Conservation (phyloP, 2,329 filamentous ascomycete genomes). For the Didymella keratinophila region DNA sequence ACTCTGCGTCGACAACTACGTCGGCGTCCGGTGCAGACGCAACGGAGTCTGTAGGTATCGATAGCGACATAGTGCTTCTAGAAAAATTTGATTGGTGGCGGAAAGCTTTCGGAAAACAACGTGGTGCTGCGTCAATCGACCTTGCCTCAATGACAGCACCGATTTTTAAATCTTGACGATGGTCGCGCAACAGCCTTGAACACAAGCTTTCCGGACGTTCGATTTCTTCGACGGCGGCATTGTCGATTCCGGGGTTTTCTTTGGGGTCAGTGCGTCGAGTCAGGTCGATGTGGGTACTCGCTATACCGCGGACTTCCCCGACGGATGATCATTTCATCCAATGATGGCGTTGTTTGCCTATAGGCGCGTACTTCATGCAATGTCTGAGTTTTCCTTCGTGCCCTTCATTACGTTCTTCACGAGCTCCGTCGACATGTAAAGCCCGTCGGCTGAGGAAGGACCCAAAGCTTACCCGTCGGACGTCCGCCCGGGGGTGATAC, state of each 20-base stretch:
- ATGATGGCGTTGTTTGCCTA: constrained; percentile 9
- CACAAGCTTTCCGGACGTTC: constrained; percentile 2
- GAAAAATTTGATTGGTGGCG: background rate
- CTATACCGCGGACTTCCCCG: constrained; percentile 21
- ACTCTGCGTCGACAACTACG: background rate
- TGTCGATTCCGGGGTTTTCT: constrained; percentile 13
- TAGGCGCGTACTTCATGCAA: background rate
- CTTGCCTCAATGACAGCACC: background rate
- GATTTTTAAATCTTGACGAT: background rate
- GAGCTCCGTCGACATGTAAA: background rate
- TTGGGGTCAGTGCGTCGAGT: constrained; percentile 12
- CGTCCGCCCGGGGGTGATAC: background rate
- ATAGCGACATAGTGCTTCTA: constrained; percentile 6
- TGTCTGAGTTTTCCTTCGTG: background rate
- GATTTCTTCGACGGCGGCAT: constrained; percentile 12
- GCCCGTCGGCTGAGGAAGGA: background rate
- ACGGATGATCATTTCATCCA: constrained; percentile 10
- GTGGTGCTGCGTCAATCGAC: background rate
- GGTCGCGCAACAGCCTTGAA: background rate
- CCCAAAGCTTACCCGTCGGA: background rate
- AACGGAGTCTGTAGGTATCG: constrained; percentile 1
- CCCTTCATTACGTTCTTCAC: constrained; percentile 10
- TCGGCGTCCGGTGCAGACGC: background rate
- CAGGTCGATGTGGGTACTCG: constrained; percentile 16
- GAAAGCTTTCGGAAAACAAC: background rate